Evolutionary conservation across 2,329 filamentous ascomycete genomes (phyloP), one percentile per base, ranked within the genome.

Genomic region (Pseudogymnoascus sp.): DNA sequence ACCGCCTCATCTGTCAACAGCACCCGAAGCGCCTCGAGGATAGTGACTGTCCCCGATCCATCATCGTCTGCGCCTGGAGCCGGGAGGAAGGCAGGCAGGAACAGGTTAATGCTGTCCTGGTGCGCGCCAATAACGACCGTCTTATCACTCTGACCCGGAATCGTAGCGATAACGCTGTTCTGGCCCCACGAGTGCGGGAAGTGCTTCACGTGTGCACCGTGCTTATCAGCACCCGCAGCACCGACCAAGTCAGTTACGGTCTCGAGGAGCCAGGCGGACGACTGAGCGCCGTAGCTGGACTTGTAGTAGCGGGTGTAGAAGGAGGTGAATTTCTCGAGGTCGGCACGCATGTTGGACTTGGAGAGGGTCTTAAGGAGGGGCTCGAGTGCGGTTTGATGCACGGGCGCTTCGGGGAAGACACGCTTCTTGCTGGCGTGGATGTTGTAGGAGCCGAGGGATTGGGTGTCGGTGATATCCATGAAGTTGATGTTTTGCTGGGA

Each of bases 61-160:
- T 97, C 93, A 70, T 97, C 93, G 69, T 97, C 95, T n/a, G 93
- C 93, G 53, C 93, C 93, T 0, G 93, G 93, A 0, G 93, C 93
- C 13, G 89, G 84, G 35, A 97, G 82, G 36, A 96, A 80, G 2
- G 88, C 90, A 0, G 93, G 93, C 11, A 96, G 77, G 78, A 91
- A 96, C 53, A 96, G 82, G 77, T 97, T 97, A 77, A 96, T 96
- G 71, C 90, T 96, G 76, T 97, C 93, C 75, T 96, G 93, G 75
- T 97, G 93, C 0, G 93, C 92, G 62, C 93, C 93, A 68, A 97
- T 88, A 21, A 97, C 87, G 33, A 96, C 83, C 0, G 93, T 96
- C 75, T 88, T 89, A 72, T 95, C 87, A 64, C 84, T 89, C 78
- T 89, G 83, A 63, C 93, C 93, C 0, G 93, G 93, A 60, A 99